phyloP scores from a whole-genome alignment of 2,329 filamentous ascomycete genomes.

The Ophiocordyceps camponoti-floridani region DNA sequence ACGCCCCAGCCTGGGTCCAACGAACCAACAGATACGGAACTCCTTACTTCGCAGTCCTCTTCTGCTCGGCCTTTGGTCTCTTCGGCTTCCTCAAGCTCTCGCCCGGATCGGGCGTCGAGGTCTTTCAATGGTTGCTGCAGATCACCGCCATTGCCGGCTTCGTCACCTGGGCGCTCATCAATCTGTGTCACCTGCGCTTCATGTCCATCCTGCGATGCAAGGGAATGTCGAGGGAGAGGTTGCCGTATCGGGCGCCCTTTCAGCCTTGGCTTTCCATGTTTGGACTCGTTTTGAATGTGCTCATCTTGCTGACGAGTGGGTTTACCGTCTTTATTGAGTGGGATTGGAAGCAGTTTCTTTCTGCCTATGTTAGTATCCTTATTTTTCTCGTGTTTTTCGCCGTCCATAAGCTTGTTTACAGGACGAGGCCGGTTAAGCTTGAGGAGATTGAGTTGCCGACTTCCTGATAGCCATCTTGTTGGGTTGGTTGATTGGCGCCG shows the following conservation, averaged over 20 bases:
- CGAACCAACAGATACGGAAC: constrained; percentile 43
- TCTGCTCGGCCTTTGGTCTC: constrained; percentile 36
- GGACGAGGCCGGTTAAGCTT: constrained; percentile 19
- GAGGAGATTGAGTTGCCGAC: constrained; percentile 10
- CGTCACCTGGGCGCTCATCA: constrained; percentile 50
- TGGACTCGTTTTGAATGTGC: constrained; percentile 44
- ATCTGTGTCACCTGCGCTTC: constrained; percentile 45
- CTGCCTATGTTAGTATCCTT: constrained; percentile 45
- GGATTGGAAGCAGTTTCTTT: constrained; percentile 42
- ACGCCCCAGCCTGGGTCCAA: constrained; percentile 41
- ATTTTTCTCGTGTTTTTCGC: constrained; percentile 41
- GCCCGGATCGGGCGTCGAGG: constrained; percentile 29
- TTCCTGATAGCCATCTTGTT: background rate
- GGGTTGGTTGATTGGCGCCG: too few species aligned
- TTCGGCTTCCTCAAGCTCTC: constrained; percentile 53
- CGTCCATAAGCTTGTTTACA: constrained; percentile 37
- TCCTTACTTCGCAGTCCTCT: constrained; percentile 40
- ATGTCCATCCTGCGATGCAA: constrained; percentile 39
- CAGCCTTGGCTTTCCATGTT: constrained; percentile 50
- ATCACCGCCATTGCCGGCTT: background rate
- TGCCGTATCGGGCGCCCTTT: constrained; percentile 42
- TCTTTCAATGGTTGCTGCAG: constrained; percentile 26
- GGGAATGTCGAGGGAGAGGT: constrained; percentile 33
- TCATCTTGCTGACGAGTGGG: constrained; percentile 50
- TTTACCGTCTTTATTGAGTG: constrained; percentile 52